Base-by-base conservation (phyloP, 1,139 yeast genomes). In the Taphrina confusa region DNA sequence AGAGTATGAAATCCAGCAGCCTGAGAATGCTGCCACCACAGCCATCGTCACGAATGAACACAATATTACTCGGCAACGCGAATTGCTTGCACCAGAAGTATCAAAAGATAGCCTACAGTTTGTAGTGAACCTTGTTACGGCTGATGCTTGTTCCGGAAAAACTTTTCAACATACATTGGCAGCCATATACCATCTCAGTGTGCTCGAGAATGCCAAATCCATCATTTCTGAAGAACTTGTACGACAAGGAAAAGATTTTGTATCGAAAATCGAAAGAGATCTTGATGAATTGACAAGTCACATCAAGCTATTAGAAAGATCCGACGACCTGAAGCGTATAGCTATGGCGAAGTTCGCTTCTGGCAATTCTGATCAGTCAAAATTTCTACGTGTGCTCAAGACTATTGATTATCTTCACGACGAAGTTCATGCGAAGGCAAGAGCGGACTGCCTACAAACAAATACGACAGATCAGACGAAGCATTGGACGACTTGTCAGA, bases 311-410 rank as follows among this genome's bases (percentile, higher is more conserved):
- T 74, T 75, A 2, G 68, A 67, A 3, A 73, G 71, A 18, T 78
- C 77, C 0, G 70, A 75, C 23, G 85, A 80, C 55, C 71, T 81
- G 31, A 82, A 80, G 57, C 78, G 80, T 22, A 81, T 80, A 56
- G 72, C 80, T 1, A 77, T 90, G 65, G 75, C 82, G 16, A 82
- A 82, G 66, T 89, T 91, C 68, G 86, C 94, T 14, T 83, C 91
- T 0, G 82, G 91, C 1, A 83, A 88, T 54, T 87, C 96, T 0
- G 90, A 87, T 63, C 97, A 91, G 71, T 89, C 97, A 8, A 90
- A 90, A 68, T 74, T 92, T 20, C 75, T 92, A 62, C 78, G 96
- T 59, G 84, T 90, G 4, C 76, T 91, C 66, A 91, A 97, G 0
- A 96, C 97, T 0, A 78, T 91, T 64, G 97, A 91, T 68, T 90